phyloP scores from a whole-genome alignment of 208 protist species.

The Wallacemonas sp. region DNA sequence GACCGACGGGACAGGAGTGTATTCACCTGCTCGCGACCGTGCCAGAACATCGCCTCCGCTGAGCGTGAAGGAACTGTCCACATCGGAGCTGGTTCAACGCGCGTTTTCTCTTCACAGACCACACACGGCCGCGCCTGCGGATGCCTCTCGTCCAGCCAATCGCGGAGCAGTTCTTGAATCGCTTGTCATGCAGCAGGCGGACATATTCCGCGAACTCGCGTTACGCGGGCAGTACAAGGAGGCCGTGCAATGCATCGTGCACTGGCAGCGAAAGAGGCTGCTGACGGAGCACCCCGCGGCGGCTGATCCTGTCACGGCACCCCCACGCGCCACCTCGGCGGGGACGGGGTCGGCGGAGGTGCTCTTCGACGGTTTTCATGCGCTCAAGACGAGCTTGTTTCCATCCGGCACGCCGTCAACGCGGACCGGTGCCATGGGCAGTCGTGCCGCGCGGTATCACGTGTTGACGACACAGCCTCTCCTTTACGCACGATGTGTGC shows the following conservation, averaged over 20 bases:
- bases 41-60: background rate
- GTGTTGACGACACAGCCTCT: slow-evolving; percentile 20
- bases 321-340: background rate
- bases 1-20: too few species aligned
- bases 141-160: background rate
- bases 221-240: slow-evolving; percentile 26
- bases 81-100: slow-evolving; percentile 22
- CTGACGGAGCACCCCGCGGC: slow-evolving; percentile 22
- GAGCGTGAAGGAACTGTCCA: slow-evolving; percentile 22
- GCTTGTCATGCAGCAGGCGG: slow-evolving; percentile 1
- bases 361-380: slow-evolving; percentile 43
- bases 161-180: background rate
- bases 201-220: slow-evolving; percentile 25
- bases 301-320: background rate
- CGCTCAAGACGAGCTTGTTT: slow-evolving; percentile 33
- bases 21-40: too few species aligned
- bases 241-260: slow-evolving; percentile 61
- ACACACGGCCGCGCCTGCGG: background rate
- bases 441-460: slow-evolving; percentile 21
- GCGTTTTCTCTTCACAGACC: slow-evolving; percentile 30
- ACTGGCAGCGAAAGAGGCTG: slow-evolving; percentile 44
- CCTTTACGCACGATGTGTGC: slow-evolving; percentile 46
- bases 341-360: background rate
- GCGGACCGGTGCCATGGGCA: slow-evolving; percentile 17
- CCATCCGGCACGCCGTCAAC: slow-evolving; percentile 11